Evolutionary conservation across 2,329 filamentous ascomycete genomes (phyloP), one percentile per base, ranked within the genome.

Genomic region (Fusarium goolgardi): DNA sequence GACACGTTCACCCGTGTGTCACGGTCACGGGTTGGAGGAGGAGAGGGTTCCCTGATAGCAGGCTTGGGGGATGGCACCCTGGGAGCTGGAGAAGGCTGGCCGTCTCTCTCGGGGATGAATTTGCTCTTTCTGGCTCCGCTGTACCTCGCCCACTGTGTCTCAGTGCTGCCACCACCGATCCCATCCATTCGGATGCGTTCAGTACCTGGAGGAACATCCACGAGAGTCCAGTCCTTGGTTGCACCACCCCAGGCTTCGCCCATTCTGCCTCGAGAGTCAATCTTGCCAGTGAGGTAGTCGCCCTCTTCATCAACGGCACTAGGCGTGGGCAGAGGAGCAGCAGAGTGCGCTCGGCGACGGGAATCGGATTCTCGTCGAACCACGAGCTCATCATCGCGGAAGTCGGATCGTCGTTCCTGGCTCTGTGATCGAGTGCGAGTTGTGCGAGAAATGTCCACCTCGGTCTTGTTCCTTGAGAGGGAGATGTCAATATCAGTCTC

Each of bases 201-300:
- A 0, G 92, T 95, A 60, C 93, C 93, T 1, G 93, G 91, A 2
- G 92, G 93, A 39, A 96, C 90, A 78, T 96, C 93, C 37, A 97
- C 86, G 65, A 96, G 91, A 55, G 88, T 85, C 92, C 93, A 96
- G 73, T 89, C 91, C 67, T 87, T 89, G 35, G 91, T 93, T 20
- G 88, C 89, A 53, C 92, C 91, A 71, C 91, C 87, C 76, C 85
- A 89, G 23, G 90, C 91, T 78, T 95, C 92, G 53, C 91, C 91
- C 73, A 90, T 86, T 65, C 87, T 87, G 21, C 87, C 89, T 31
- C 91, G 87, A 16, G 82, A 79, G 68, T 88, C 84, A 64, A 88
- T 85, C 70, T 81, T 83, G 61, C 78, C 75, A 27, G 84, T 85
- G 64, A 88, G 84, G 63, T 91, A 90, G 41, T 88, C 83, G 34